A percentile compares a stretch with the other conserved stretches of the same genome.
These are phyloP conservation scores for Gnaphalium uliginosum DNA, from an alignment of 129 eudicot species.

Conservation along the genomic window DNA sequence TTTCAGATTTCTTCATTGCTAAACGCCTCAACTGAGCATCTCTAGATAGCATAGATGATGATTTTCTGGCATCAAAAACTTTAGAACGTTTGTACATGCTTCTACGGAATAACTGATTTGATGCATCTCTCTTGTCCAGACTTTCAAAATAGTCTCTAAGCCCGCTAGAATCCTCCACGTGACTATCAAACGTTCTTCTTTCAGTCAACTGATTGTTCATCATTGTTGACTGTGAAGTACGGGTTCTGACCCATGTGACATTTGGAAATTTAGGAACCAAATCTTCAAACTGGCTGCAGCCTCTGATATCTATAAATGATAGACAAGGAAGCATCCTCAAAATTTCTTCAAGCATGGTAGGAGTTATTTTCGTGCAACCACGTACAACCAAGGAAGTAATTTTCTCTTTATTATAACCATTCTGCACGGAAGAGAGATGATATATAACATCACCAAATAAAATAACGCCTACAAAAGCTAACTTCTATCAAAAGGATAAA, in stretches of 20 bases:
- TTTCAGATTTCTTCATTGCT: constrained; percentile 78
- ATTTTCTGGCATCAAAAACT: constrained; percentile 82
- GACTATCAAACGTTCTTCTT: constrained; percentile 40
- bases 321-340: constrained; percentile 59
- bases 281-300: constrained; percentile 90
- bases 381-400: constrained; percentile 64
- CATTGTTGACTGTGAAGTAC: constrained; percentile 37
- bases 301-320: constrained; percentile 78
- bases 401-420: constrained; percentile 70
- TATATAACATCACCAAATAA: constrained; percentile 17
- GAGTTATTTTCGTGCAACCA: constrained; percentile 75
- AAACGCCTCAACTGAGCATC: constrained; percentile 88
- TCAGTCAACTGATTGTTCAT: constrained; percentile 46
- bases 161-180: constrained; percentile 84
- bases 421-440: constrained; percentile 45
- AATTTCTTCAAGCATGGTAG: constrained; percentile 65
- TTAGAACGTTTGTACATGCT: constrained; percentile 94
- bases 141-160: constrained; percentile 87
- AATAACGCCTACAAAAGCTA: not conserved
- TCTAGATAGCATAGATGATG: constrained; percentile 81
- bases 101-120: constrained; percentile 79
- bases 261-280: constrained; percentile 59
- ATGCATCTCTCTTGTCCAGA: constrained; percentile 74
- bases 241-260: constrained; percentile 67
- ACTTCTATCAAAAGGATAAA: not conserved